Evolutionary conservation across 331 rosid species (phyloP), one percentile per base, ranked within the genome.

Genomic region (Cucumis variabilis): DNA sequence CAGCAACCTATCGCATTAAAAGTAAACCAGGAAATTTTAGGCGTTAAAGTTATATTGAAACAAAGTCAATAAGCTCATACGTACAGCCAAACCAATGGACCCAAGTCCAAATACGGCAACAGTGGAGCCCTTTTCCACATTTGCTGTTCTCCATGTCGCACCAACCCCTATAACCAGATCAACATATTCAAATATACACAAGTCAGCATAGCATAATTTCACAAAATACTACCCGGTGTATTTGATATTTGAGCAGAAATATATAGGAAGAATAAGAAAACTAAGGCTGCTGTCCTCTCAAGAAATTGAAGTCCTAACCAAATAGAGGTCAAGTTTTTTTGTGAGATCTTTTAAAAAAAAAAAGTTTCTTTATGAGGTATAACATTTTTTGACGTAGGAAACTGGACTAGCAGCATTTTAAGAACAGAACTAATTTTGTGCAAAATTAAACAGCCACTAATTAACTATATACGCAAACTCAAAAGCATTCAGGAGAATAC

Each of bases 101-200:
- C 99, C 98, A 0, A 96, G 90, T 41, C 99, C 99, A 89, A 96
- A 96, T 70, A 96, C 90, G 19, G 93, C 99, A 14, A 96, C 96
- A 12, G 97, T 92, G 15, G 98, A 92, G 41, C 98, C 98, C 87
- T 90, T 85, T 89, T 95, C 95, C 87, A 96, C 99, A n/a, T 90
- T 86, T 82, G 99, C 98, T 25, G 98, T 87, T 91, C 65, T 95
- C 98, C 98, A 96, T 75, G 98, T 97, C 78, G 99, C 99, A 55
- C 99, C 98, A 37, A 95, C 95, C 41, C 99, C 99, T 97, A 60
- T 68, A 89, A 87, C 44, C 77, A 24, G 85, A 71, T 21, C 28
- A 19, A 48, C 30, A 67, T 13, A 6, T 20, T 48, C 13, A n/a
- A 50, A 13, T 46, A 46, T 48, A 20, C 6, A 72, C 13, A 72